phyloP scores from a whole-genome alignment of 2,329 filamentous ascomycete species.

The Phialemoniopsis sp. region DNA sequence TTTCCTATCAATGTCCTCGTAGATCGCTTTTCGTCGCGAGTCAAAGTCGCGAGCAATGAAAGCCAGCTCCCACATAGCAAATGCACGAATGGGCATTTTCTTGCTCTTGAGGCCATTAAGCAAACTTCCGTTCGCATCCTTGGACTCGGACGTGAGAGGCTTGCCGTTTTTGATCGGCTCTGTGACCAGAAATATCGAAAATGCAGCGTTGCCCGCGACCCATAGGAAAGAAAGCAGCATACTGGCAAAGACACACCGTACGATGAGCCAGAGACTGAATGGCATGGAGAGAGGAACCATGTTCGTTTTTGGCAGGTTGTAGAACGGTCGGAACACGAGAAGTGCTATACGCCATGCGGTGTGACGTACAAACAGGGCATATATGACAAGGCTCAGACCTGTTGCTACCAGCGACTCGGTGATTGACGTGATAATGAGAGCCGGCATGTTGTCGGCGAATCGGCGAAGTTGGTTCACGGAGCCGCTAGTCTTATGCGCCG shows the following conservation, averaged over 20 bases:
- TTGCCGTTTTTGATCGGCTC: slow-evolving; percentile 80
- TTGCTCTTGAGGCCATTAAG: slow-evolving; percentile 80
- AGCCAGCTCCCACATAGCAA: slow-evolving; percentile 88
- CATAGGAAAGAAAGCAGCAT: slow-evolving; percentile 68
- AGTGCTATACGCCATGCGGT: slow-evolving; percentile 67
- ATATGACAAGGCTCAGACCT: slow-evolving; percentile 49
- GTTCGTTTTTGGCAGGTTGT: slow-evolving; percentile 70
- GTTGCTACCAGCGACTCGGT: slow-evolving; percentile 35
- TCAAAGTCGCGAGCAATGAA: slow-evolving; percentile 73
- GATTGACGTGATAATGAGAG: slow-evolving; percentile 28
- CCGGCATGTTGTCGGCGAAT: slow-evolving; percentile 22
- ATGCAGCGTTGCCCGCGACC: slow-evolving; percentile 72
- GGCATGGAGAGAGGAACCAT: slow-evolving; percentile 57
- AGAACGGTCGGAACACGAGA: slow-evolving; percentile 66
- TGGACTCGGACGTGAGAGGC: slow-evolving; percentile 79
- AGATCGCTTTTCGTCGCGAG: slow-evolving; percentile 76
- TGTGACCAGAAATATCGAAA: slow-evolving; percentile 75
- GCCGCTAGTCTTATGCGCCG: slow-evolving; percentile 17
- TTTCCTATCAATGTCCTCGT: slow-evolving; percentile 79
- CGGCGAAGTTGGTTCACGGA: too few relatives aligned
- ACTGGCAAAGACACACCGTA: slow-evolving; percentile 57
- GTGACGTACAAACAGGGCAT: slow-evolving; percentile 58
- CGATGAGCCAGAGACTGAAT: slow-evolving; percentile 48
- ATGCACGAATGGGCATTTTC: slow-evolving; percentile 67
- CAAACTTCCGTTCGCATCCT: slow-evolving; percentile 87